phyloP scores from a whole-genome alignment of 257 asterid species.

The Euphrasia confusa region DNA sequence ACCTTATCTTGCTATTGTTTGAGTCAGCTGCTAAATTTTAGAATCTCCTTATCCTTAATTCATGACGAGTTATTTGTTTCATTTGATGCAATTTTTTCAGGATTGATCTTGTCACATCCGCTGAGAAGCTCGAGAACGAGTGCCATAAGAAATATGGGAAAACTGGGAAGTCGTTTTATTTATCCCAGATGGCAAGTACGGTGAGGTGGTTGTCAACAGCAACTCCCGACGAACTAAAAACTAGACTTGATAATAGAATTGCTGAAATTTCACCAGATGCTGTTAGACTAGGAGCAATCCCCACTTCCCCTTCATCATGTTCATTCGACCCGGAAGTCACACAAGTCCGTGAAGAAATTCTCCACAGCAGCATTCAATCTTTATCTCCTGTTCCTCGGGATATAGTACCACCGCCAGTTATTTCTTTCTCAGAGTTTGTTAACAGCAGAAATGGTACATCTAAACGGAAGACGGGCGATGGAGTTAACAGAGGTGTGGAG shows the following conservation, averaged over 20 bases:
- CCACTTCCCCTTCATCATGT: constrained; percentile 35
- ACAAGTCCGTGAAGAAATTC: constrained; percentile 26
- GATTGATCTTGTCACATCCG: constrained; percentile 44
- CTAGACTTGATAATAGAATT: constrained; percentile 37
- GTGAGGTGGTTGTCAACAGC: constrained; percentile 82
- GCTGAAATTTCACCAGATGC: constrained; percentile 24
- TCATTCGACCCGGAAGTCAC: constrained; percentile 18
- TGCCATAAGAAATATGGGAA: constrained; percentile 66
- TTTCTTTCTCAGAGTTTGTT: constrained; percentile 73
- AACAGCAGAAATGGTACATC: constrained; percentile 49
- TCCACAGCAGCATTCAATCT: constrained; percentile 20
- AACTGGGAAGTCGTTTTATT: constrained; percentile 72
- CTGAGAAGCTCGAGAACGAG: constrained; percentile 56
- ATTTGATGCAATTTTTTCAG: constrained; percentile 32
- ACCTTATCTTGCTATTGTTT: not conserved
- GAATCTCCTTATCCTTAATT: constrained; percentile 12
- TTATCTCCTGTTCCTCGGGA: constrained; percentile 30
- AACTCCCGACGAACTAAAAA: constrained; percentile 41
- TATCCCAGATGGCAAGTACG: constrained; percentile 74
- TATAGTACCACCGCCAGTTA: constrained; percentile 46
- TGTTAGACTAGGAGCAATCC: constrained; percentile 25
- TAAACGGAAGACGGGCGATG: constrained; percentile 40
- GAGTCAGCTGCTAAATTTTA: not conserved
- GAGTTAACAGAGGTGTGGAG: constrained; percentile 35
- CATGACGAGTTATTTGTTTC: not conserved